Conservation (phyloP, 2,329 filamentous ascomycete genomes). For the Albifimbria verrucaria region DNA sequence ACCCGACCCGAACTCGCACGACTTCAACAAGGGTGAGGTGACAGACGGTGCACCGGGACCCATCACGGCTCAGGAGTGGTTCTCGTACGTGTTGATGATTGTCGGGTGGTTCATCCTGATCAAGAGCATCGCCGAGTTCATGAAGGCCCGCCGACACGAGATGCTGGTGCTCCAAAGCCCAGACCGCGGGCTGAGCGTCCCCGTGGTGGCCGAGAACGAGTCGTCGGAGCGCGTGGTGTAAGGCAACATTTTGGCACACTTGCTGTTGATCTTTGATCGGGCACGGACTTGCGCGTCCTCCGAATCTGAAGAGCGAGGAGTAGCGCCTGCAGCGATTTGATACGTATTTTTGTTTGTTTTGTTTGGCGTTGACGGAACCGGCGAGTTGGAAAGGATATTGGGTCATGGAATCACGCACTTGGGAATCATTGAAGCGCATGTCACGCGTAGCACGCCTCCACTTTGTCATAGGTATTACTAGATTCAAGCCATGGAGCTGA, state of each 20-base stretch:
- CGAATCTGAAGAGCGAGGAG: background rate
- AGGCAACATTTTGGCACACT: background rate
- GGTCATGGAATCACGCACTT: conserved; percentile 1
- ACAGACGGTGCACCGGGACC: conserved; percentile 45
- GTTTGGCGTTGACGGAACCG: background rate
- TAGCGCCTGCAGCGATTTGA: background rate
- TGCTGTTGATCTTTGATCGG: no score
- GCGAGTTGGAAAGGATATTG: background rate
- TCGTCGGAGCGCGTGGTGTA: conserved; percentile 72
- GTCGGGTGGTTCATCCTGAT: conserved; percentile 98
- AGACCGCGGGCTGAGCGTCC: conserved; percentile 78
- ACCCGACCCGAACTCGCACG: conserved; percentile 83
- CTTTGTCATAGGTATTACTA: conserved; percentile 3
- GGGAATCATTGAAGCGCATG: conserved; percentile 15
- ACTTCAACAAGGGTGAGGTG: conserved; percentile 75
- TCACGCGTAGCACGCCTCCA: conserved; percentile 19
- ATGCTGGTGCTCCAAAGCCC: conserved; percentile 91
- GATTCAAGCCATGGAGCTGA: background rate
- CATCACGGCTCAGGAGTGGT: conserved; percentile 77
- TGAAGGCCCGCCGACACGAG: conserved; percentile 85
- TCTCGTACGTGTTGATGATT: conserved; percentile 92
- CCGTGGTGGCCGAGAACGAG: conserved; percentile 86
- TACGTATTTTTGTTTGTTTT: background rate
- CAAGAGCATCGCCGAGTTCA: conserved; percentile 85
- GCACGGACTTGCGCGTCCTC: no score